Percentiles rank a stretch among this genome's conserved stretches.
phyloP scores from a whole-genome alignment of 768 basidiomycete genomes.

The Filobasidium wieringae region DNA sequence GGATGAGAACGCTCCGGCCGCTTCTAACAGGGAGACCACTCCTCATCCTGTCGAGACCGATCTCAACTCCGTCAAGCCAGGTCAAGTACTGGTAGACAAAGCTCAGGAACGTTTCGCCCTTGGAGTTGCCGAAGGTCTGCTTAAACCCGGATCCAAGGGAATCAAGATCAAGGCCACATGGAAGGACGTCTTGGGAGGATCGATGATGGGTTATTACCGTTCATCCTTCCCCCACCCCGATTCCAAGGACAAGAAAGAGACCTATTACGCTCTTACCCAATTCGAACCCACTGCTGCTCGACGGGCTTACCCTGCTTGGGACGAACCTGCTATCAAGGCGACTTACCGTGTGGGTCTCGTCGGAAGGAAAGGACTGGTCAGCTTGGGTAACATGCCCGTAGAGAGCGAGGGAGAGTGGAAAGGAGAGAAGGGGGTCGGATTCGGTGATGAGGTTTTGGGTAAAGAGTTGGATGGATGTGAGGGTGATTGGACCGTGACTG shows the following conservation, averaged over 20 bases:
- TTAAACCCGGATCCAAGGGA: conserved; percentile 48
- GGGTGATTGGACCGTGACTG: conserved; percentile 63
- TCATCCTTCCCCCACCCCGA: conserved; percentile 24
- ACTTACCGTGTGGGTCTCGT: conserved; percentile 61
- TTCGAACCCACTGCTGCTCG: conserved; percentile 87
- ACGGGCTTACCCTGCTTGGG: conserved; percentile 53
- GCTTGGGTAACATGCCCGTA: conserved; percentile 76
- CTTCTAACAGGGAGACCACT: conserved; percentile 3
- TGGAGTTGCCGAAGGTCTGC: conserved; percentile 42
- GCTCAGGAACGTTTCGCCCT: conserved; percentile 56
- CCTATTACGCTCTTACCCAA: conserved; percentile 60
- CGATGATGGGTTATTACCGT: conserved; percentile 54
- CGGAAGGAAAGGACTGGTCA: conserved; percentile 62
- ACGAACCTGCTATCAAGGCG: conserved; percentile 82
- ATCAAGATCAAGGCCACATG: conserved; percentile 56
- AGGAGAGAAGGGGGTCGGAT: conserved; percentile 38
- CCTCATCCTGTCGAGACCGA: conserved; percentile 1
- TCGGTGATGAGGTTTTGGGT: conserved; percentile 34
- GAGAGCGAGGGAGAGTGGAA: conserved; percentile 48
- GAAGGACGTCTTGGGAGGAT: conserved; percentile 52
- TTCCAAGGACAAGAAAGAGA: conserved; percentile 36
- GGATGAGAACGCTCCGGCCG: background rate
- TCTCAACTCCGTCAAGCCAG: background rate
- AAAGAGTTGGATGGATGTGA: conserved; percentile 19
- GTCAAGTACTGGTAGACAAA: conserved; percentile 45